Evolutionary conservation across 441 rosid genomes (phyloP).

Genomic region (Rhodomyrtus psidioides): DNA sequence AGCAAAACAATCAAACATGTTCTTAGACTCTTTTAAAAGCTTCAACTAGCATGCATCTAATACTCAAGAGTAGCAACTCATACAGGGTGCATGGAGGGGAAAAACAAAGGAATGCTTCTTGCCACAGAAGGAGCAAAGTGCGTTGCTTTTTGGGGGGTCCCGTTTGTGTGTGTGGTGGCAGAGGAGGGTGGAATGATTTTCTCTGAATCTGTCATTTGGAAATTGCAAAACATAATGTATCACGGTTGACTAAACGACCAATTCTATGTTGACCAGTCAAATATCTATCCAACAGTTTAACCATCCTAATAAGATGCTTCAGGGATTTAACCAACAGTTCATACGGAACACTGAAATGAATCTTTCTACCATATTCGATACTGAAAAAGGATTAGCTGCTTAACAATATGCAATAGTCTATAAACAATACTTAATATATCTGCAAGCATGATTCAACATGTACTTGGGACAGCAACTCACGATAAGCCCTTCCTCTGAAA

Average conservation of each 20-base stretch:
- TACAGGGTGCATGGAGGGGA: background rate
- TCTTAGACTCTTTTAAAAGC: background rate
- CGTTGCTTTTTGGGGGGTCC: background rate
- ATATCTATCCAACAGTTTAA: background rate
- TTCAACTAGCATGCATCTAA: background rate
- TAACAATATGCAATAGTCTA: background rate
- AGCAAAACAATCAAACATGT: background rate
- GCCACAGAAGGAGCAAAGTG: background rate
- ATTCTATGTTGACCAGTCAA: background rate
- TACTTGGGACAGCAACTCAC: conserved; percentile 33
- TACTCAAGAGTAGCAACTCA: background rate
- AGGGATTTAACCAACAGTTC: no score
- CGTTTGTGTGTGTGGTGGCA: background rate
- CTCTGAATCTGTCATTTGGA: background rate
- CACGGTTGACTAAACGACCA: background rate
- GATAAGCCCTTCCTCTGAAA: conserved; percentile 79
- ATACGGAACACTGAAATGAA: no score
- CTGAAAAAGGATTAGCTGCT: background rate
- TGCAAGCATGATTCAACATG: background rate
- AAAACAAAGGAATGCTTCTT: background rate
- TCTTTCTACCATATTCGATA: background rate
- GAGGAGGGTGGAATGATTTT: background rate
- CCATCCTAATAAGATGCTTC: background rate
- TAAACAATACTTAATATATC: background rate
- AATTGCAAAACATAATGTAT: background rate